Conservation (phyloP, 2,329 filamentous ascomycete genomes). For the Fusarium odoratissimum region DNA sequence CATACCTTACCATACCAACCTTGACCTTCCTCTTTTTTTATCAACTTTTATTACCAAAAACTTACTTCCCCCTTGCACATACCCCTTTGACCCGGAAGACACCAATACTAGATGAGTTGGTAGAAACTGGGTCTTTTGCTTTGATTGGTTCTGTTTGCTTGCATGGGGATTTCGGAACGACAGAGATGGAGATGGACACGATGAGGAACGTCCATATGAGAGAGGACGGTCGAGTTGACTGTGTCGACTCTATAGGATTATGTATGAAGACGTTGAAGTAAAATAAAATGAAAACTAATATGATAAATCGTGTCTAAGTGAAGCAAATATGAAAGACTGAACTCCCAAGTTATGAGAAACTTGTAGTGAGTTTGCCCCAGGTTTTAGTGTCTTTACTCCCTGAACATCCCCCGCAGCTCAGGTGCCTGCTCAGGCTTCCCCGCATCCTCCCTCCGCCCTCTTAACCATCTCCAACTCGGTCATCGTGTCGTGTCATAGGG, state of each 20-base stretch:
- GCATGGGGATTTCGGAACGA: conserved; percentile 23
- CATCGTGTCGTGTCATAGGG: conserved; percentile 1
- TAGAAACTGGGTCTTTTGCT: conserved; percentile 17
- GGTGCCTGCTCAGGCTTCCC: conserved; percentile 26
- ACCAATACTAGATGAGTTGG: conserved; percentile 22
- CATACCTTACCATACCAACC: neutral
- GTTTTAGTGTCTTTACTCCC: conserved; percentile 19
- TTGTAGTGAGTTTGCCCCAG: conserved; percentile 9
- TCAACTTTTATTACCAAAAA: conserved; percentile 21
- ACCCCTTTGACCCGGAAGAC: conserved; percentile 22
- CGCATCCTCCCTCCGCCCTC: conserved; percentile 21
- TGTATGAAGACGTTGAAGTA: conserved; percentile 21
- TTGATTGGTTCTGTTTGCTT: conserved; percentile 28
- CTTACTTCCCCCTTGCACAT: conserved; percentile 35
- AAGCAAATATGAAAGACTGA: neutral
- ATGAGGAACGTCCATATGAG: conserved; percentile 7
- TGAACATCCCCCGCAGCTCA: conserved; percentile 12
- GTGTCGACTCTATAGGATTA: conserved; percentile 30
- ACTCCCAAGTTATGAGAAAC: neutral
- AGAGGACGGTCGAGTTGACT: conserved; percentile 28
- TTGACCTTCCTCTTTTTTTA: conserved; percentile 13
- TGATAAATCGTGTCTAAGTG: neutral
- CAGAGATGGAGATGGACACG: conserved; percentile 4
- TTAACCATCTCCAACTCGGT: conserved; percentile 19
- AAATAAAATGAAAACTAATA: conserved; percentile 24